phyloP scores from a whole-genome alignment of 1,284 basidiomycete genomes.

The Vanrija humicola region DNA sequence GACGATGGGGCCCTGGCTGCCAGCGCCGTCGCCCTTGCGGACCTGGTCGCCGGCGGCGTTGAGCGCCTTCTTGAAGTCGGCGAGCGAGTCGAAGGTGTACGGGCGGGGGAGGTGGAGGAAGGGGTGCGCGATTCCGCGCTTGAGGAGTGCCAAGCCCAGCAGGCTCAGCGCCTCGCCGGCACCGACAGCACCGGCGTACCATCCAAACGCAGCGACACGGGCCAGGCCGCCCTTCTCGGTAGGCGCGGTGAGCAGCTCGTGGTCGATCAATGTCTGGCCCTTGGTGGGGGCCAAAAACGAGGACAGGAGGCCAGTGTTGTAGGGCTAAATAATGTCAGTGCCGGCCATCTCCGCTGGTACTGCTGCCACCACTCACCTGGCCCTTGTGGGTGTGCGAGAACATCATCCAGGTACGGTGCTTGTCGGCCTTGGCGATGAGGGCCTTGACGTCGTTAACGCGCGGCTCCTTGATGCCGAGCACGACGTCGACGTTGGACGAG shows the following conservation, averaged over 20 bases:
- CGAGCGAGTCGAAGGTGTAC: conserved; percentile 63
- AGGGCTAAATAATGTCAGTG: conserved; percentile 59
- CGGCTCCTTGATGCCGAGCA: conserved; percentile 84
- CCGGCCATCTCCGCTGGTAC: background rate
- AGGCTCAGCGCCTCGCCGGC: conserved; percentile 73
- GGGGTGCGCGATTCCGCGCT: conserved; percentile 72
- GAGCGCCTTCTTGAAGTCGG: conserved; percentile 59
- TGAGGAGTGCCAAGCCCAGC: conserved; percentile 71
- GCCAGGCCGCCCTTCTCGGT: conserved; percentile 54
- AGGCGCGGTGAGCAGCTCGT: conserved; percentile 66
- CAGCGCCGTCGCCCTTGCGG: background rate
- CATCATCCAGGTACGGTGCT: conserved; percentile 57
- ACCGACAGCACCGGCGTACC: conserved; percentile 82
- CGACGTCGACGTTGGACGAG: conserved; percentile 61
- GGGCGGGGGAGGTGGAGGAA: conserved; percentile 78
- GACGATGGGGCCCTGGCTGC: conserved; percentile 66
- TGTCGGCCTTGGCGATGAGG: conserved; percentile 15
- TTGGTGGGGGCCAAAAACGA: conserved; percentile 55
- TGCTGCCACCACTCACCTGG: conserved; percentile 27
- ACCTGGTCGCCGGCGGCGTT: conserved; percentile 56
- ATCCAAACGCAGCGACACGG: conserved; percentile 80
- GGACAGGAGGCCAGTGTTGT: conserved; percentile 74
- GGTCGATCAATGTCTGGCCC: conserved; percentile 67
- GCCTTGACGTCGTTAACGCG: conserved; percentile 59
- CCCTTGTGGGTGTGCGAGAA: conserved; percentile 85